phyloP scores from a whole-genome alignment of 805 yeast species.

The Metschnikowia colocasiae region DNA sequence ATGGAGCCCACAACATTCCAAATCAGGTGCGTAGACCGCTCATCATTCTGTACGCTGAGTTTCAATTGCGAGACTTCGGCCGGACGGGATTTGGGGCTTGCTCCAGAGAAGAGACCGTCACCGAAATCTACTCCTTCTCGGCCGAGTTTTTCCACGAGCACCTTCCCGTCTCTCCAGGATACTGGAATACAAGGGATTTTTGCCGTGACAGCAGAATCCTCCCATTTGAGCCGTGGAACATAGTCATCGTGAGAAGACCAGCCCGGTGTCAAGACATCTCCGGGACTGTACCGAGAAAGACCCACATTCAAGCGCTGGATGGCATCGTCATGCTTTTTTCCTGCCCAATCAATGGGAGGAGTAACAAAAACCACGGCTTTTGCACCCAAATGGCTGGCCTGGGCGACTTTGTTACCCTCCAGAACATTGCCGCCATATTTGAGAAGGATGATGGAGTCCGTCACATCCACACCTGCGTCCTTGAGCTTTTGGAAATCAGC shows the following conservation, averaged over 20 bases:
- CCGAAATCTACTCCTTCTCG: conserved; percentile 26
- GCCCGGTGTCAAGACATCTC: conserved; percentile 80
- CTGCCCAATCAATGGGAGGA: conserved; percentile 20
- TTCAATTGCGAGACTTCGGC: conserved; percentile 19
- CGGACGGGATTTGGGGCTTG: conserved; percentile 1
- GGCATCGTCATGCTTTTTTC: conserved; percentile 30
- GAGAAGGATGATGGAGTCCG: conserved; percentile 54
- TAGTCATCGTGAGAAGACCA: conserved; percentile 48
- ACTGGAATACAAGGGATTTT: conserved; percentile 75
- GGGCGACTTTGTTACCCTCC: conserved; percentile 34
- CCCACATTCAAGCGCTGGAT: conserved; percentile 59
- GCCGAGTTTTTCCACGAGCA: conserved; percentile 31
- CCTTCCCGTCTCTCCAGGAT: conserved; percentile 64
- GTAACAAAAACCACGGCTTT: conserved; percentile 66
- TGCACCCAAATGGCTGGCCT: conserved; percentile 58
- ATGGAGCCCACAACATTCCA: conserved; percentile 81
- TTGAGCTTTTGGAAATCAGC: conserved; percentile 48
- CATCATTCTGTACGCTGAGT: conserved; percentile 34
- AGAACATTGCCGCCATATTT: conserved; percentile 49
- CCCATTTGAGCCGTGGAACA: conserved; percentile 39
- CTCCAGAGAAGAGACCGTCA: conserved; percentile 28
- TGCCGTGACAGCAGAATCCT: conserved; percentile 53
- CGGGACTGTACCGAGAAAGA: conserved; percentile 58
- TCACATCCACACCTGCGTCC: conserved; percentile 34
- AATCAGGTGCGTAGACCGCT: conserved; percentile 55